Evolutionary conservation across 2,329 filamentous ascomycete species (phyloP), one percentile per base, ranked within the genome.

Genomic region (Dactylellina drechsleri): DNA sequence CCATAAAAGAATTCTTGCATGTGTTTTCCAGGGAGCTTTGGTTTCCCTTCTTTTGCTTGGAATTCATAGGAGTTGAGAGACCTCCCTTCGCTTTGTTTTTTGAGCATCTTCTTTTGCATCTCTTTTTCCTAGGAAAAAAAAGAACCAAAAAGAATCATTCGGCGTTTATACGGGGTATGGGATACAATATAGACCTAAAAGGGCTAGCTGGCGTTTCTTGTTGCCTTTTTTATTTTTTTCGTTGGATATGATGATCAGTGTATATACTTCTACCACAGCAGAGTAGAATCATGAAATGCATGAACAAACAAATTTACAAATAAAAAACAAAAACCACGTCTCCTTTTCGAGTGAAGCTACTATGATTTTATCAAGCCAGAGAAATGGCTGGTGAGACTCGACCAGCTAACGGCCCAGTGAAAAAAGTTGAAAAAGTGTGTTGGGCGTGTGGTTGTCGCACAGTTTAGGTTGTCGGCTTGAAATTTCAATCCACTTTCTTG

Each of bases 371-470:
- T 2, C 16, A 47, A 15, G n/a, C 43, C 13, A 15, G 13, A 18
- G 40, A 2, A 6, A 12, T n/a, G 12, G n/a, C 43, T 18, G 7
- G 16, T 47, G 43, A 47, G 43, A 12, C 43, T n/a, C 43, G 18
- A 23, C 47, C 6, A 23, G 18, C 4, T 10, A n/a, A 20, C 5
- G 5, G 47, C 16, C 47, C 12, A 8, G 47, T 52, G 1, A 52
- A 1, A n/a, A 52, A 52, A 18, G 3, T 4, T 52, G 2, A 7
- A n/a, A 26, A 45, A 53, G 45, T 72, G 67, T 72, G 67, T 66
- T 66, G 68, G 28, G 16, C 1, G 40, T 66, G 68, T 54, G 45
- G 68, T 73, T 49, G 43, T 50, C n/a, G 23, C 57, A 36, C 40
- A n/a, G 45, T 58, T 66, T 31, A 43, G 6, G 54, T 40, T 36